Evolutionary conservation across 2,329 filamentous ascomycete species (phyloP).

Genomic region (Xylariaceae sp.): DNA sequence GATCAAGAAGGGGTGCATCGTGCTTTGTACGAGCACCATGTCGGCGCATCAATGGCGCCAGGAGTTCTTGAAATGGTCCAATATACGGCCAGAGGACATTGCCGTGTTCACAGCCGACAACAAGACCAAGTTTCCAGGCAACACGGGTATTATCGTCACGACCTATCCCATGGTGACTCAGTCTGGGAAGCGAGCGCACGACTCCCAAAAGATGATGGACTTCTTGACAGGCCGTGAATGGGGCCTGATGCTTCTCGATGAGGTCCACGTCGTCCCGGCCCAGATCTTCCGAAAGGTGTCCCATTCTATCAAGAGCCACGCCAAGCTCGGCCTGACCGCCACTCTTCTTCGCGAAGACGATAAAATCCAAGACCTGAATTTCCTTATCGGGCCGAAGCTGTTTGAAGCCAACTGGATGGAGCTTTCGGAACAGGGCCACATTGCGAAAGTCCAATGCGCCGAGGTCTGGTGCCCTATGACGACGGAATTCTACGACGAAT

Average conservation of each 20-base stretch:
- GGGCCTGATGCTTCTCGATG: conserved; percentile 94
- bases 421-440: conserved; percentile 91
- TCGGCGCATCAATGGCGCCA: conserved; percentile 95
- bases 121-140: conserved; percentile 76
- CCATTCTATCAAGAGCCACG: conserved; percentile 86
- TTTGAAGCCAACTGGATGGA: conserved; percentile 99
- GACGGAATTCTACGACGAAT: conserved; percentile 94
- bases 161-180: conserved; percentile 99
- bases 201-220: conserved; percentile 96
- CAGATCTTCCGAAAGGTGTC: conserved; percentile 95
- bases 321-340: conserved; percentile 89
- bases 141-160: conserved; percentile 92
- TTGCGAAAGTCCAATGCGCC: conserved; percentile 93
- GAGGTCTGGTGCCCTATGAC: conserved; percentile 99
- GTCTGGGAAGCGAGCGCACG: conserved; percentile 78
- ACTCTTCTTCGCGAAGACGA: conserved; percentile 94
- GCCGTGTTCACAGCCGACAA: conserved; percentile 92
- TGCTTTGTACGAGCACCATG: conserved; percentile 96
- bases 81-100: conserved; percentile 87
- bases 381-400: conserved; percentile 92
- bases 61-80: conserved; percentile 97
- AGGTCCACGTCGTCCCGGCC: conserved; percentile 96
- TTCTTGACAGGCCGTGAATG: conserved; percentile 86
- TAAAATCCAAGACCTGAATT: conserved; percentile 96
- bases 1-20: conserved; percentile 92